A percentile compares a stretch with the other conserved stretches of the same genome.
Evolutionary conservation across 139 green algal species (phyloP).

Genomic region (Astrephomene gubernaculifera): DNA sequence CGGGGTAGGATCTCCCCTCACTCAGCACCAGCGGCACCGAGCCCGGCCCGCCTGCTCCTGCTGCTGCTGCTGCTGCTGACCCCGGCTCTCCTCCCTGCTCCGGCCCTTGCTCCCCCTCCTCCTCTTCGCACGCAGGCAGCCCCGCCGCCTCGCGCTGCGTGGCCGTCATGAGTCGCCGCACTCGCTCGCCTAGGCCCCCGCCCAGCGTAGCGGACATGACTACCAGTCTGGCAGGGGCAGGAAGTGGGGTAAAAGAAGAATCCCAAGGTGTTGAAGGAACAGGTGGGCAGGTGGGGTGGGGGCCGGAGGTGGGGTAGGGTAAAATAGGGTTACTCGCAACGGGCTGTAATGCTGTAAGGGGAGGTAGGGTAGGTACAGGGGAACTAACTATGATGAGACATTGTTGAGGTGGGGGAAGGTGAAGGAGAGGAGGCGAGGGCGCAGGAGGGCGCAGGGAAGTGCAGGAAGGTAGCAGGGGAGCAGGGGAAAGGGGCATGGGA

Average conservation of each 20-base stretch:
- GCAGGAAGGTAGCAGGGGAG: too few species aligned
- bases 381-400: too few species aligned
- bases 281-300: not conserved
- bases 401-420: too few species aligned
- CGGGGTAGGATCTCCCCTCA: slow-evolving; percentile 69
- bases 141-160: not conserved
- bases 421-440: too few species aligned
- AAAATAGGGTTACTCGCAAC: too few species aligned
- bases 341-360: too few species aligned
- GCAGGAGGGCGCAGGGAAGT: too few species aligned
- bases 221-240: slow-evolving; percentile 52
- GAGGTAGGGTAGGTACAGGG: too few species aligned
- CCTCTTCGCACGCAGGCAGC: too few species aligned
- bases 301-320: too few species aligned
- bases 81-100: not conserved
- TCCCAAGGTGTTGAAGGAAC: not conserved
- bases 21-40: slow-evolving; percentile 60
- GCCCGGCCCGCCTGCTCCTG: not conserved
- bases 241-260: not conserved
- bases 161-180: slow-evolving; percentile 52
- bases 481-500: too few species aligned
- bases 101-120: not conserved
- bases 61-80: not conserved
- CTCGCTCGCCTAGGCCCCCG: slow-evolving; percentile 60
- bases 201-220: slow-evolving; percentile 80